phyloP scores from a whole-genome alignment of 2,329 filamentous ascomycete genomes.

The Cercospora sesami region DNA sequence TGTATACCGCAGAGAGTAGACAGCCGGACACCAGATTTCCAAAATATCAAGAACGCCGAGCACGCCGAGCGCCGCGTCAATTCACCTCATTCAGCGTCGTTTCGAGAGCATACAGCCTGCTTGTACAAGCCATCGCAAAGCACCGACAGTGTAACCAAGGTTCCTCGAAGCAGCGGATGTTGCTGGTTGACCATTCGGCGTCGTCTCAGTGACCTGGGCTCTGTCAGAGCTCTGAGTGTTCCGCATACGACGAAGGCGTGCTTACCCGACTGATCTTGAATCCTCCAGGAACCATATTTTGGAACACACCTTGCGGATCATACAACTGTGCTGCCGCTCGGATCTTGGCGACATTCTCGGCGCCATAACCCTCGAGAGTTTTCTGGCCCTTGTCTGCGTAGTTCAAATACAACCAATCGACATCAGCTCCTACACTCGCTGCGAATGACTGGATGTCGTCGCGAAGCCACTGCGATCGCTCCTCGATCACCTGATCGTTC shows the following conservation, averaged over 20 bases:
- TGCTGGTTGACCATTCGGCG: background rate
- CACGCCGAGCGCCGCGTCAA: background rate
- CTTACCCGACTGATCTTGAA: slow-evolving; percentile 25
- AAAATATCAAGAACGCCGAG: background rate
- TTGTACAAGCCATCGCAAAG: background rate
- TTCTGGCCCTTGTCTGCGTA: slow-evolving; percentile 24
- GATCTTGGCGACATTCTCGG: slow-evolving; percentile 24
- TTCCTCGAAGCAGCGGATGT: background rate
- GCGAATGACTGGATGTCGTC: slow-evolving; percentile 18
- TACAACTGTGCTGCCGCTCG: slow-evolving; percentile 17
- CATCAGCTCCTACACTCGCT: slow-evolving; percentile 13
- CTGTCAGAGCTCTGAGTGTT: slow-evolving; percentile 7
- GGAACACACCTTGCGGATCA: slow-evolving; percentile 23
- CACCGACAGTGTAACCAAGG: background rate
- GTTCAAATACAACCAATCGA: slow-evolving; percentile 24
- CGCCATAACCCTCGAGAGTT: slow-evolving; percentile 22
- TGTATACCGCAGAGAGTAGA: background rate
- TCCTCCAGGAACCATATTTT: slow-evolving; percentile 25
- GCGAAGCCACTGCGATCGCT: slow-evolving; percentile 21
- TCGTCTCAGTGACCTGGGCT: background rate
- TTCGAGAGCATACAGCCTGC: background rate
- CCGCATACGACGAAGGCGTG: background rate
- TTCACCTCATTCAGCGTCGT: background rate
- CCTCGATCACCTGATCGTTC: slow-evolving; percentile 20
- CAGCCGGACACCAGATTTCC: background rate